phyloP scores from a whole-genome alignment of 768 basidiomycete genomes.

The Phlebiopsis gigantea region DNA sequence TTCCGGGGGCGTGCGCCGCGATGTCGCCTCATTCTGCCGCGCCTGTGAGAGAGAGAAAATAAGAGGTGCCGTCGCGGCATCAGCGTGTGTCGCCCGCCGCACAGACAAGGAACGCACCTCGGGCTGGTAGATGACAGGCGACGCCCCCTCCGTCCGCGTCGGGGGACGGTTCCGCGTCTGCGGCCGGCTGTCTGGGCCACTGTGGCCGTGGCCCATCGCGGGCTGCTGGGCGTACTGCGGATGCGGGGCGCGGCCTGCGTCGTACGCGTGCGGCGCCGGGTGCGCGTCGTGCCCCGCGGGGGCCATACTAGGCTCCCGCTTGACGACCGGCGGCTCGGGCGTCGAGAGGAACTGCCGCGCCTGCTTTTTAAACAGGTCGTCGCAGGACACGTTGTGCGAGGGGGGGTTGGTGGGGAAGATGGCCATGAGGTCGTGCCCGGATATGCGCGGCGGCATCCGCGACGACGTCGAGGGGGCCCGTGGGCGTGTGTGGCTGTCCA shows the following conservation, averaged over 20 bases:
- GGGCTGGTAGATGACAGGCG: not conserved
- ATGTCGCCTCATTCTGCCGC: not conserved
- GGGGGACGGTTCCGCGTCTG: not conserved
- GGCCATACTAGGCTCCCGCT: not conserved
- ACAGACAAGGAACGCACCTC: not conserved
- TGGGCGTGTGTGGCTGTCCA: not conserved
- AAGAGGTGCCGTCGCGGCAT: not conserved
- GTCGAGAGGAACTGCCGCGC: constrained; percentile 10
- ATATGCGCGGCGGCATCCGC: constrained; percentile 5
- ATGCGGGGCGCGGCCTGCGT: not conserved
- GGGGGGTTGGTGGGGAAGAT: constrained; percentile 13
- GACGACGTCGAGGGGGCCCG: not conserved
- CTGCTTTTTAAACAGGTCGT: constrained; percentile 11
- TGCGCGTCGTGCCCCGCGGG: not conserved
- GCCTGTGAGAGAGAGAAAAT: not conserved
- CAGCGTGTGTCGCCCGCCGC: not conserved
- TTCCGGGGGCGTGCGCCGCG: constrained; percentile 1
- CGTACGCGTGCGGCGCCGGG: not conserved
- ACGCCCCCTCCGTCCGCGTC: not conserved
- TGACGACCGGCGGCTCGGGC: not conserved
- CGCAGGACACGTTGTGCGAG: constrained; percentile 8
- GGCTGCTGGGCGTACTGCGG: not conserved
- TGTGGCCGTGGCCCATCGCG: not conserved
- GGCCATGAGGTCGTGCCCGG: constrained; percentile 14
- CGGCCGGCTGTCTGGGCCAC: not conserved